Percentiles rank a stretch among this genome's conserved stretches.
These are phyloP conservation scores for Geotrichum armillariae DNA, from an alignment of 1,139 yeast species.

Conservation along the genomic window DNA sequence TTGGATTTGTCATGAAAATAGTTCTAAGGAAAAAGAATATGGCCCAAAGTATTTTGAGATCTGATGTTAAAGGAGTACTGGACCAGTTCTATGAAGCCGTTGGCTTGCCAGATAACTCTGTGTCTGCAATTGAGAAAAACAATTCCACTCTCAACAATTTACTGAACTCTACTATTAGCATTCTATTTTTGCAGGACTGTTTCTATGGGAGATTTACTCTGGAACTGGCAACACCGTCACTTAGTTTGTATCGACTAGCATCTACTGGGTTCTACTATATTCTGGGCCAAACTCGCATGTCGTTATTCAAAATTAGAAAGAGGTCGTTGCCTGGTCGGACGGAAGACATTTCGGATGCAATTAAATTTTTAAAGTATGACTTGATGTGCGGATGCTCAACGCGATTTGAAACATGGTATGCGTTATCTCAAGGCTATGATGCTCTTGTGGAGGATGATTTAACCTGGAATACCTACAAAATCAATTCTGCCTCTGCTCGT, in stretches of 20 bases:
- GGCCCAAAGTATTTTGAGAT: constrained; percentile 49
- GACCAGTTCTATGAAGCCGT: constrained; percentile 73
- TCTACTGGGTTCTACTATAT: constrained; percentile 68
- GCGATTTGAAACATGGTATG: constrained; percentile 83
- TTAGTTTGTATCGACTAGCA: constrained; percentile 42
- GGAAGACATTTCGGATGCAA: constrained; percentile 76
- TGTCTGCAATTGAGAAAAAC: constrained; percentile 42
- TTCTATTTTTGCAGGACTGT: constrained; percentile 53
- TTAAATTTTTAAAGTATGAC: constrained; percentile 65
- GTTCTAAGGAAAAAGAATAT: constrained; percentile 63
- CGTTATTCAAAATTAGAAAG: constrained; percentile 65
- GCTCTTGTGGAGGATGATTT: constrained; percentile 83
- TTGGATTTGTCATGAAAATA: constrained; percentile 61
- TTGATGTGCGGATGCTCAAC: constrained; percentile 57
- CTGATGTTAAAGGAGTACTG: constrained; percentile 68
- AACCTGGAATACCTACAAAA: constrained; percentile 86
- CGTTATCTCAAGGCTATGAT: constrained; percentile 79
- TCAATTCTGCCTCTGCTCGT: constrained; percentile 65
- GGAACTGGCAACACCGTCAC: constrained; percentile 41
- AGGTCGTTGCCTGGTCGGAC: constrained; percentile 75
- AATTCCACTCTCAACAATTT: constrained; percentile 48
- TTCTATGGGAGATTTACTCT: constrained; percentile 56
- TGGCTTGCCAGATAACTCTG: constrained; percentile 59
- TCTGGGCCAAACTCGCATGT: constrained; percentile 67
- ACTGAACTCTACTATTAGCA: constrained; percentile 52